These are phyloP conservation scores for Amyloporia xantha DNA, from an alignment of 768 basidiomycete species.

Conservation along the genomic window DNA sequence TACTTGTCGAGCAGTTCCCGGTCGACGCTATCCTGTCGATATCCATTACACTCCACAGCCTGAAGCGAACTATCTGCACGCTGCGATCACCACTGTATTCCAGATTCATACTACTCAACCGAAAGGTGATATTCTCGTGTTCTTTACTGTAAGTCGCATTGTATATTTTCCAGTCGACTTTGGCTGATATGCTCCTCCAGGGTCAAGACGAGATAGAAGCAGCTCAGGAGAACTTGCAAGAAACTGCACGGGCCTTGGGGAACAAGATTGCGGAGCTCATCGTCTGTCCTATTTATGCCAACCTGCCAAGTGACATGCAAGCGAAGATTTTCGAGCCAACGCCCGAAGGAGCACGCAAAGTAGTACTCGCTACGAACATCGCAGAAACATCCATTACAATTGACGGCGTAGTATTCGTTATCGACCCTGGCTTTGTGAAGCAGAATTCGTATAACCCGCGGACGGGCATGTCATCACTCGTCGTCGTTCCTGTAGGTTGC, in stretches of 20 bases:
- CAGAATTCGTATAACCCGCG: constrained; percentile 98
- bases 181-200: constrained; percentile 29
- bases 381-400: constrained; percentile 99
- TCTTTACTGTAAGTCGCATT: constrained; percentile 74
- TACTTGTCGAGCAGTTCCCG: constrained; percentile 81
- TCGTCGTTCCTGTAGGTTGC: constrained; percentile 83
- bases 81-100: constrained; percentile 97
- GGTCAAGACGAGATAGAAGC: constrained; percentile 99
- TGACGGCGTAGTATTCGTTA: constrained; percentile 98
- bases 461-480: constrained; percentile 95
- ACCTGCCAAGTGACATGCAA: constrained; percentile 99
- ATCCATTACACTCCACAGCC: constrained; percentile 99
- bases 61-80: constrained; percentile 98
- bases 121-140: constrained; percentile 95
- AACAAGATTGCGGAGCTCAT: constrained; percentile 95
- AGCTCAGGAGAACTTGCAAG: constrained; percentile 91
- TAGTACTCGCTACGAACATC: constrained; percentile 97
- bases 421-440: constrained; percentile 98
- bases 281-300: constrained; percentile 97
- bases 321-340: constrained; percentile 99
- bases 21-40: constrained; percentile 95
- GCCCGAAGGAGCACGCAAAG: constrained; percentile 92
- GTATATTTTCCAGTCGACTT: background rate
- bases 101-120: constrained; percentile 99
- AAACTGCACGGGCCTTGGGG: constrained; percentile 89